Evolutionary conservation across 2,329 filamentous ascomycete species (phyloP), one percentile per base, ranked within the genome.

Genomic region (Verticillium isaacii): DNA sequence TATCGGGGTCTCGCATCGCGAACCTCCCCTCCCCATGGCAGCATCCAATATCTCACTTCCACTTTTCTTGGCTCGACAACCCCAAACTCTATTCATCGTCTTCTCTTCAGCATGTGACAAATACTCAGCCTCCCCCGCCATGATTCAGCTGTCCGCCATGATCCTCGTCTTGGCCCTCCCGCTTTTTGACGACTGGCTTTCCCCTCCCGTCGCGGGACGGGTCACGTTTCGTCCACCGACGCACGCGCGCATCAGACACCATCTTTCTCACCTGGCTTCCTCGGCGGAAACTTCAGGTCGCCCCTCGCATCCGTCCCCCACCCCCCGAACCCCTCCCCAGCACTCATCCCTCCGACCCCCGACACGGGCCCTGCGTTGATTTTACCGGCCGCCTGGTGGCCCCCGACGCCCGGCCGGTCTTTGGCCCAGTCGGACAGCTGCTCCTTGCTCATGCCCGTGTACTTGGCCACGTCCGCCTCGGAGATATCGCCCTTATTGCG

Each of bases 381-480:
- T 5, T 66, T 74, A 7, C 76, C 75, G 4, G 76, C 74, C 23
- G 73, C 66, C 61, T 77, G 75, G 60, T 80, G 77, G 59, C 70
- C 74, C 39, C 70, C 78, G 5, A 80, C 76, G 17, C 75, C 76
- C 1, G 77, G 76, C 32, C 70, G 67, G 4, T 67, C 68, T 29
- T 73, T 73, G n/a, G 73, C 72, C 77, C 77, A 78, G 2, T 67
- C 37, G 25, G 70, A 68, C 59, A 80, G 68, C 66, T 73, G 64
- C 0, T 57, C 67, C 15, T 66, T 67, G 29, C 67, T 66, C 66
- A 73, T 78, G 66, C 77, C 77, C 37, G 76, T 78, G 71, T 78
- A 77, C 63, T 77, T 77, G 32, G 70, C 58, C 32, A 79, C 65
- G 63, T 78, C 76, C 12, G 75, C 75, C 62, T 79, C 76, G 64